Conservation (phyloP, 2,329 filamentous ascomycete genomes). For the Colletotrichum tabaci region DNA sequence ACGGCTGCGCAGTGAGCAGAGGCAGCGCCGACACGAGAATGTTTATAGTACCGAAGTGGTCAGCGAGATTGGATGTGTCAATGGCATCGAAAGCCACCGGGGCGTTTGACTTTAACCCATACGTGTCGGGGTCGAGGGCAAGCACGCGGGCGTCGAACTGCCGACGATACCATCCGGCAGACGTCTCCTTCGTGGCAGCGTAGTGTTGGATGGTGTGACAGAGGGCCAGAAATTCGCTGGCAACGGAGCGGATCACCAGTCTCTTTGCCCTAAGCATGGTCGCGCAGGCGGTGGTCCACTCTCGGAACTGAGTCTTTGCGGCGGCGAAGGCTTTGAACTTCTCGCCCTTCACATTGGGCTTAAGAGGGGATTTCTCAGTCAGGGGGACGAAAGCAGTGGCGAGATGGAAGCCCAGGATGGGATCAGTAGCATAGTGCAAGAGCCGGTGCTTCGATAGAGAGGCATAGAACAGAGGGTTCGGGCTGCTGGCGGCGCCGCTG, state of each 20-base stretch:
- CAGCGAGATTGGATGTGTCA: conserved; percentile 65
- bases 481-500: conserved; percentile 41
- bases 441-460: conserved; percentile 52
- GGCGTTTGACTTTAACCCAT: conserved; percentile 52
- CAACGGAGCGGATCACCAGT: conserved; percentile 60
- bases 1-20: conserved; percentile 59
- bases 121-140: conserved; percentile 59
- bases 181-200: conserved; percentile 47
- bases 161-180: conserved; percentile 60
- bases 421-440: conserved; percentile 66
- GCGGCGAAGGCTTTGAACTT: conserved; percentile 49
- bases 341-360: conserved; percentile 42
- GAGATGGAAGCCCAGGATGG: conserved; percentile 71
- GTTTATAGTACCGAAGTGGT: conserved; percentile 57
- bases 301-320: conserved; percentile 61
- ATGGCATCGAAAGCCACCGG: conserved; percentile 68
- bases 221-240: conserved; percentile 66
- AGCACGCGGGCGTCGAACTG: conserved; percentile 57
- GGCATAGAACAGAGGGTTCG: conserved; percentile 60
- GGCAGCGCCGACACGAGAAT: conserved; percentile 60
- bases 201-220: conserved; percentile 65
- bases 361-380: conserved; percentile 56
- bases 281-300: conserved; percentile 58
- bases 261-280: conserved; percentile 51
- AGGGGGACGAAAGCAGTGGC: conserved; percentile 61